Conservation (phyloP, 2,329 filamentous ascomycete genomes). For the Tolypocladium tropicale region DNA sequence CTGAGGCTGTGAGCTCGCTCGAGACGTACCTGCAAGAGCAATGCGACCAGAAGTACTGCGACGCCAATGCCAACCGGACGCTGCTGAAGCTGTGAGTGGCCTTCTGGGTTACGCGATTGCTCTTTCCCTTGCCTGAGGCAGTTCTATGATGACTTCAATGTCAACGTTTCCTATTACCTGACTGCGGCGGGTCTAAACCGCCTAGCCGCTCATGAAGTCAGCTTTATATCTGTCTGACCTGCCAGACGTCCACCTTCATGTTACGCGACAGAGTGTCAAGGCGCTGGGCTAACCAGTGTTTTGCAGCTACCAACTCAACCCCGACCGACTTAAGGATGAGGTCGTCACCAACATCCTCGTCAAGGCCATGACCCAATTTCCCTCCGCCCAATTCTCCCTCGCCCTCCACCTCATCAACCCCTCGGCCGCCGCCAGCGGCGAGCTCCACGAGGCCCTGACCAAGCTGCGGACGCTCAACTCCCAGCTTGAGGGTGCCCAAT, state of each 20-base stretch:
- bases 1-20: slow-evolving; percentile 85
- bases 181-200: slow-evolving; percentile 42
- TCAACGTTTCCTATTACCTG: slow-evolving; percentile 99
- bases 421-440: slow-evolving; percentile 53
- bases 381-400: slow-evolving; percentile 88
- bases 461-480: slow-evolving; percentile 79
- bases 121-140: slow-evolving; percentile 7
- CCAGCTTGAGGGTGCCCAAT: slow-evolving; percentile 83
- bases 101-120: slow-evolving; percentile 4
- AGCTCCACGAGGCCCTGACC: slow-evolving; percentile 81
- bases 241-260: slow-evolving; percentile 1
- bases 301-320: slow-evolving; percentile 95
- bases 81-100: slow-evolving; percentile 86
- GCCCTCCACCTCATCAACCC: slow-evolving; percentile 89
- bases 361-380: slow-evolving; percentile 96
- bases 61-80: slow-evolving; percentile 94
- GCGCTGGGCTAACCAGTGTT: neutral
- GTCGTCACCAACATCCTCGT: slow-evolving; percentile 98
- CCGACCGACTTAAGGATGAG: slow-evolving; percentile 92
- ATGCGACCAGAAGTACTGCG: slow-evolving; percentile 89
- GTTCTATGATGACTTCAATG: slow-evolving; percentile 59
- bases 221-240: slow-evolving; percentile 64
- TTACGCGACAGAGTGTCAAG: neutral
- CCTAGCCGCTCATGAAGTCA: slow-evolving; percentile 10
- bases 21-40: slow-evolving; percentile 92